Evolutionary conservation across 2,329 filamentous ascomycete genomes (phyloP), one percentile per base, ranked within the genome.

Genomic region (Colletotrichum spaethianum): DNA sequence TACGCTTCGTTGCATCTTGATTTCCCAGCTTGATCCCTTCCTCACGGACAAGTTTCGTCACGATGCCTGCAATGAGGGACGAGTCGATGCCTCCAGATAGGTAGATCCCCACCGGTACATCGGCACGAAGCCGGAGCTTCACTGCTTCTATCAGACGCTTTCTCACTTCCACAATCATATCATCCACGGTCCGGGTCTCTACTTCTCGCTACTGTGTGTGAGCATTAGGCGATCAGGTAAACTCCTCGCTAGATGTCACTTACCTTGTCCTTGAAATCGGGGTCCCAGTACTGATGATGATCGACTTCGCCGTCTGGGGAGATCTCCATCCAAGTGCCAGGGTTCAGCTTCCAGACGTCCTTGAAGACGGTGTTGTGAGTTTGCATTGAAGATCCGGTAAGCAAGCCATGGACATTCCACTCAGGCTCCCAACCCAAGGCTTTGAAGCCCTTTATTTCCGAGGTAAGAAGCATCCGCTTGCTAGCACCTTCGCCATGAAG

Each of bases 71-170:
- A 28, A 91, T 79, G 1, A 84, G 82, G 0, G 88, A 90, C 0
- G 87, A 89, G 76, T 91, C 89, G 60, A 91, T 84, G 1, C 89
- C 89, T 5, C 89, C 89, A 28, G 83, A 87, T 0, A 91, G 79
- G 68, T 88, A 90, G 63, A 91, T 80, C 2, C 87, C 89, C 3
- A 91, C 81, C 0, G 87, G 87, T 0, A 90, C 89, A 76, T 91
- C 89, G 1, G 89, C 88, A 20, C 85, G 82, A 12, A 91, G 79
- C 6, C 89, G 85, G 23, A 89, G 74, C n/a, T 83, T 83, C 14
- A 90, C 80, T 0, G 88, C 82, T 40, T 90, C 87, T 1, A 89
- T 76, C 16, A 91, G 75, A 2, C 81, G 82, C 55, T 87, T 78
- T 7, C 88, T 81, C 0, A 90, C 86, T 2, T 83, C 85, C 26